Percentiles rank a stretch among this genome's conserved stretches.
These are phyloP conservation scores for Zalaria obscura DNA, from an alignment of 2,329 filamentous ascomycete species.

Conservation along the genomic window DNA sequence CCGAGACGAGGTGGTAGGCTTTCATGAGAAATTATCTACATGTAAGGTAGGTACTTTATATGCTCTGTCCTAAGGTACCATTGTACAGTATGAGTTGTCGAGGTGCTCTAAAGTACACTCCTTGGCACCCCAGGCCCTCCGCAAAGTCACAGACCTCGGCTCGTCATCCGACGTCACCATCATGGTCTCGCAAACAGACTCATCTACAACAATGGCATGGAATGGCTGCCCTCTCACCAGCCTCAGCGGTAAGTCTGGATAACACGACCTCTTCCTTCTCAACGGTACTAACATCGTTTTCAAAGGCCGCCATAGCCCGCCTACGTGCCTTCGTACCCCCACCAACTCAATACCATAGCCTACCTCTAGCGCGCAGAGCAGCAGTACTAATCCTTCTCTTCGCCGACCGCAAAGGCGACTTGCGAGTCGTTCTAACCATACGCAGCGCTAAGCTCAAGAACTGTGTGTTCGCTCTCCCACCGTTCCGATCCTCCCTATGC, in stretches of 20 bases:
- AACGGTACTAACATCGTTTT: not conserved
- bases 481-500: no score
- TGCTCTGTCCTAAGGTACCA: no score
- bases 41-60: no score
- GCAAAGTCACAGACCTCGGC: no score
- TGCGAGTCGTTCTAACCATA: slow-evolving; percentile 53
- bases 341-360: slow-evolving; percentile 40
- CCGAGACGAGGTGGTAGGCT: no score
- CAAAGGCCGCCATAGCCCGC: slow-evolving; percentile 35
- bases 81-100: no score
- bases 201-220: not conserved
- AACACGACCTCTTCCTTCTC: no score
- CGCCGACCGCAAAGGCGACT: slow-evolving; percentile 65
- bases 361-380: slow-evolving; percentile 53
- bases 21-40: no score
- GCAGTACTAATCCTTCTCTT: slow-evolving; percentile 83
- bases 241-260: slow-evolving; percentile 4
- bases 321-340: slow-evolving; percentile 42
- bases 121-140: no score
- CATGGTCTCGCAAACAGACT: not conserved
- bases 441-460: slow-evolving; percentile 43
- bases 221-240: slow-evolving; percentile 8
- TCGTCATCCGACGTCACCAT: no score
- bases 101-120: no score
- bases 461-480: slow-evolving; percentile 23